Evolutionary conservation across 83 land plant species (phyloP).

Genomic region (Picea abies): DNA sequence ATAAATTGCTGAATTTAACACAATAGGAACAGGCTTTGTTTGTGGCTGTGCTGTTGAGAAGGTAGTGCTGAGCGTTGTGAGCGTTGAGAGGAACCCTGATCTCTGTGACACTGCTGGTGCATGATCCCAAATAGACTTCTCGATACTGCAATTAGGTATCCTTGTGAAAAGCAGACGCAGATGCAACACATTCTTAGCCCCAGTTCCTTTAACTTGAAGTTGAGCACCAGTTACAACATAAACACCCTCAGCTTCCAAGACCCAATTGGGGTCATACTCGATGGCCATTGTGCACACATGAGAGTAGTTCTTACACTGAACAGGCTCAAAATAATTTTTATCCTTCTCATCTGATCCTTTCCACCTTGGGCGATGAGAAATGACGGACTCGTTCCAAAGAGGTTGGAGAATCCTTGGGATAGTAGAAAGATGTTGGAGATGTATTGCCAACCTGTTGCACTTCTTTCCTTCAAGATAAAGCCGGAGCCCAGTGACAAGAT

Average conservation of each 20-base stretch:
- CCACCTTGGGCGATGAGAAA: conserved; percentile 38
- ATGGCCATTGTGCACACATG: conserved; percentile 84
- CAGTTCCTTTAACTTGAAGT: conserved; percentile 51
- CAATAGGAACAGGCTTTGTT: conserved; percentile 18
- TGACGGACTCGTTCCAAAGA: conserved; percentile 33
- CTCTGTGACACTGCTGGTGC: conserved; percentile 41
- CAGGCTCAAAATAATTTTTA: conserved; percentile 56
- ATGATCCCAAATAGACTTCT: conserved; percentile 66
- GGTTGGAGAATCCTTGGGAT: conserved; percentile 52
- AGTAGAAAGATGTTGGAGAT: conserved; percentile 79
- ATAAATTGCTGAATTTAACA: conserved; percentile 71
- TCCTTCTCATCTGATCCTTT: conserved; percentile 65
- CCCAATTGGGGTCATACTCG: conserved; percentile 52
- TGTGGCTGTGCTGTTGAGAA: conserved; percentile 14
- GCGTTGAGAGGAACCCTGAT: conserved; percentile 63
- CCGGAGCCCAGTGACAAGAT: conserved; percentile 89
- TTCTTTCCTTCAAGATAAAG: conserved; percentile 87
- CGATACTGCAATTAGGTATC: conserved; percentile 46
- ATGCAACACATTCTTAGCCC: conserved; percentile 72
- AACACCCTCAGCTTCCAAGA: conserved; percentile 49
- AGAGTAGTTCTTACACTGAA: conserved; percentile 70
- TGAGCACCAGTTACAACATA: conserved; percentile 93
- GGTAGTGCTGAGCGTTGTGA: conserved; percentile 26
- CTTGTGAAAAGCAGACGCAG: conserved; percentile 65
- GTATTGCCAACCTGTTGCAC: conserved; percentile 77